A percentile compares a stretch with the other conserved stretches of the same genome.
phyloP scores from a whole-genome alignment of 352 stramenopile species.

The Phytophthora foliorum region DNA sequence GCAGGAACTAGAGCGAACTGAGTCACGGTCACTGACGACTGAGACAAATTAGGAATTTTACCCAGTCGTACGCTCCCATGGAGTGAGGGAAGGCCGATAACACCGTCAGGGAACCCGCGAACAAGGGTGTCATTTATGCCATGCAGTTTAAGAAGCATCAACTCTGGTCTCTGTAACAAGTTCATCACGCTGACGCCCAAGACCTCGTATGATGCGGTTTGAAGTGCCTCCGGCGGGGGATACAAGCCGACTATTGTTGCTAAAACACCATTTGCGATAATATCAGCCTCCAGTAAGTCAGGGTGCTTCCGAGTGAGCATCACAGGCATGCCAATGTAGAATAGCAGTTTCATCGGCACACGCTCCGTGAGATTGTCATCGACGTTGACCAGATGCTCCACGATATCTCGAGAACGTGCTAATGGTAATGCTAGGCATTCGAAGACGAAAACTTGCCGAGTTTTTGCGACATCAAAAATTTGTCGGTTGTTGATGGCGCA shows the following conservation, averaged over 20 bases:
- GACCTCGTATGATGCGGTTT: too few species aligned
- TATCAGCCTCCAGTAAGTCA: background rate
- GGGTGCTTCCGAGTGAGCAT: conserved; percentile 26
- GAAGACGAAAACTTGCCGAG: background rate
- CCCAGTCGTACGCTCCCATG: too few species aligned
- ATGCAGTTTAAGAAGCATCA: too few species aligned
- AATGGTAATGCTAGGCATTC: conserved; percentile 6
- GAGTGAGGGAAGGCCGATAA: too few species aligned
- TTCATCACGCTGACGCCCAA: too few species aligned
- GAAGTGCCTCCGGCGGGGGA: too few species aligned
- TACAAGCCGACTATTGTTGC: too few species aligned
- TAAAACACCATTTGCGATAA: conserved; percentile 28
- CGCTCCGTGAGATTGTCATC: conserved; percentile 16
- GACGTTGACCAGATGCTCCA: background rate
- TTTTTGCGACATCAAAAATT: conserved; percentile 4
- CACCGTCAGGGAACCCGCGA: too few species aligned
- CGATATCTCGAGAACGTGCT: conserved; percentile 2
- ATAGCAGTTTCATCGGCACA: conserved; percentile 18
- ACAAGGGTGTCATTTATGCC: too few species aligned
- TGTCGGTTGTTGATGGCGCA: conserved; percentile 13
- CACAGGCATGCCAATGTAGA: conserved; percentile 27
- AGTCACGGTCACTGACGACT: too few species aligned
- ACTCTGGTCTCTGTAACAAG: background rate
- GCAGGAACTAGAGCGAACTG: too few species aligned
- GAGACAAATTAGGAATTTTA: too few species aligned